phyloP scores from a whole-genome alignment of 306 rosid species.

The Dalbergia cultrata region DNA sequence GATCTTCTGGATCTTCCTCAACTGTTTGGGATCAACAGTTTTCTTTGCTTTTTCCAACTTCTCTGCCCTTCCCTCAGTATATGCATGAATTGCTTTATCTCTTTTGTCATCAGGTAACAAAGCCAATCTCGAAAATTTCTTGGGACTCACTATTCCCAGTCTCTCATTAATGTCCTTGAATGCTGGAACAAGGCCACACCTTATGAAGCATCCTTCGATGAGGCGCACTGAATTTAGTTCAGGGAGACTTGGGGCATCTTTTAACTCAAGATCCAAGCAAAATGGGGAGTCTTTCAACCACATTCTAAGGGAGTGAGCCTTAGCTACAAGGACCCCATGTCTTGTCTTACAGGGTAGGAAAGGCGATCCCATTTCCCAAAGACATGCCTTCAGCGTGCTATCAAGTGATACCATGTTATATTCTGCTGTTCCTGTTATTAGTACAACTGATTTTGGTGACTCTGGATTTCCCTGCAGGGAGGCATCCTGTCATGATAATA shows the following conservation, averaged over 20 bases:
- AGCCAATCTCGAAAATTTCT: slow-evolving; percentile 89
- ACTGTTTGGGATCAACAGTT: slow-evolving; percentile 50
- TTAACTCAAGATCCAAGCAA: slow-evolving; percentile 92
- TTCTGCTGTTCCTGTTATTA: slow-evolving; percentile 90
- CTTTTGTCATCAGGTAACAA: slow-evolving; percentile 84
- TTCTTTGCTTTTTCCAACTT: slow-evolving; percentile 78
- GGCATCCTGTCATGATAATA: slow-evolving; percentile 76
- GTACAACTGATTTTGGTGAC: slow-evolving; percentile 92
- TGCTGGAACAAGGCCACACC: slow-evolving; percentile 93
- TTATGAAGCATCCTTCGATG: slow-evolving; percentile 81
- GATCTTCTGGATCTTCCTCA: slow-evolving; percentile 58
- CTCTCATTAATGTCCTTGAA: slow-evolving; percentile 78
- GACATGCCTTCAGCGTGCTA: slow-evolving; percentile 82
- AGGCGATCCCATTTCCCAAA: slow-evolving; percentile 99
- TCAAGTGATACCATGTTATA: slow-evolving; percentile 90
- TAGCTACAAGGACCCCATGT: slow-evolving; percentile 84
- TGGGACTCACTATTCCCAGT: slow-evolving; percentile 85
- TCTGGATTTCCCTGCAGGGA: slow-evolving; percentile 90
- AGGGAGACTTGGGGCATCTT: slow-evolving; percentile 74
- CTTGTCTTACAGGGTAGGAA: slow-evolving; percentile 90
- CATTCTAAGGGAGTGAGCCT: slow-evolving; percentile 96
- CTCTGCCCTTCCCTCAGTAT: slow-evolving; percentile 77
- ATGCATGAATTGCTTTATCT: slow-evolving; percentile 70
- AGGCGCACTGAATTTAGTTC: slow-evolving; percentile 80
- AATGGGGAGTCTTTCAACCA: slow-evolving; percentile 97